Evolutionary conservation across 495 filamentous ascomycete species (phyloP).

Genomic region (Patellaria atrata): DNA sequence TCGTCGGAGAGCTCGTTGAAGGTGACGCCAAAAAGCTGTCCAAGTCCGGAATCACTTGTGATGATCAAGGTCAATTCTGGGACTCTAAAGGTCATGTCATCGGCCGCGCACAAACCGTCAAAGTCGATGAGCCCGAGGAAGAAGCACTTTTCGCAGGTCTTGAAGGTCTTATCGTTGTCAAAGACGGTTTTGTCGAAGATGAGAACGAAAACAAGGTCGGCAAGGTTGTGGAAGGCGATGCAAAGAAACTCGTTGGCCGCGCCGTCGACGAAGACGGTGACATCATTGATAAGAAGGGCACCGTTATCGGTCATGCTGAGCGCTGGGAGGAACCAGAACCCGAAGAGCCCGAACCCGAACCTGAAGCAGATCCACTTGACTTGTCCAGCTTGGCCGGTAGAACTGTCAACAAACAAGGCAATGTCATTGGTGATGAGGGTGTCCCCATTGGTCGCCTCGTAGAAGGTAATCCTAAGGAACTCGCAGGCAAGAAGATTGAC

Average conservation of each 20-base stretch:
- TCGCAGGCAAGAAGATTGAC: slow-evolving; percentile 55
- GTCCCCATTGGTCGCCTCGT: slow-evolving; percentile 55
- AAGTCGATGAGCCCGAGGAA: slow-evolving; percentile 37
- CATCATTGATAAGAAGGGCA: slow-evolving; percentile 47
- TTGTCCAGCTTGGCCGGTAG: slow-evolving; percentile 50
- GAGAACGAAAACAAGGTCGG: slow-evolving; percentile 45
- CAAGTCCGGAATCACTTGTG: slow-evolving; percentile 24
- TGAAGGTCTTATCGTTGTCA: slow-evolving; percentile 44
- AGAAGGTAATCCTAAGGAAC: slow-evolving; percentile 51
- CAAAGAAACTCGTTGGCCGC: slow-evolving; percentile 48
- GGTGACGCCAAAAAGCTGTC: slow-evolving; percentile 32
- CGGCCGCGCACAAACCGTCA: slow-evolving; percentile 29
- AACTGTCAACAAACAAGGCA: slow-evolving; percentile 65
- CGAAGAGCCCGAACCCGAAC: slow-evolving; percentile 27
- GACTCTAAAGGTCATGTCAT: slow-evolving; percentile 32
- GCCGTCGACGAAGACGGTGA: slow-evolving; percentile 52
- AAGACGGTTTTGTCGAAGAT: slow-evolving; percentile 46
- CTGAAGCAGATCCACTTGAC: slow-evolving; percentile 29
- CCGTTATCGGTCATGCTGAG: slow-evolving; percentile 46
- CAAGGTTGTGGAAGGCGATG: slow-evolving; percentile 43
- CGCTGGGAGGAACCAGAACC: slow-evolving; percentile 37
- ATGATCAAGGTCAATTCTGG: slow-evolving; percentile 31
- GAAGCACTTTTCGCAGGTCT: slow-evolving; percentile 50
- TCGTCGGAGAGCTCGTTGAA: slow-evolving; percentile 31
- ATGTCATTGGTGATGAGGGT: slow-evolving; percentile 57